Conservation (phyloP, 805 yeast species). For the Clavispora phyllophila region DNA sequence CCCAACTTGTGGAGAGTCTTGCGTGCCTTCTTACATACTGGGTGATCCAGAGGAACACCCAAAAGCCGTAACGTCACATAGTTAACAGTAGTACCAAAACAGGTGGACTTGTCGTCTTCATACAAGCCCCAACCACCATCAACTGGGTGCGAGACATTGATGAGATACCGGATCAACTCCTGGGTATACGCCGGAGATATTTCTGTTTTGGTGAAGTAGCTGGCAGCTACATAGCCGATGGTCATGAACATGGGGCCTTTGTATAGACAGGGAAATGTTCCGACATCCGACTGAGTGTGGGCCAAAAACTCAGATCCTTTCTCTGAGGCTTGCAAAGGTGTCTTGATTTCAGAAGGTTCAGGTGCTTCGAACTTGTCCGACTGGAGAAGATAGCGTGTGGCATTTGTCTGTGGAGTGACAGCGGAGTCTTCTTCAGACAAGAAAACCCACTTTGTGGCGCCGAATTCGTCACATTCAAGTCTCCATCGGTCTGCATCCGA, state of each 20-base stretch:
- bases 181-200: constrained; percentile 60
- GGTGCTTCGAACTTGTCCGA: constrained; percentile 34
- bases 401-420: constrained; percentile 47
- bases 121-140: constrained; percentile 99
- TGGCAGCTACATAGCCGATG: constrained; percentile 76
- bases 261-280: constrained; percentile 86
- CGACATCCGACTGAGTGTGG: constrained; percentile 66
- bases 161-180: constrained; percentile 80
- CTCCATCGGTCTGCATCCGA: constrained; percentile 79
- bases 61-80: constrained; percentile 76
- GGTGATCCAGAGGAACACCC: constrained; percentile 71
- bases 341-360: constrained; percentile 33
- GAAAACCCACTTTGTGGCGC: constrained; percentile 81
- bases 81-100: constrained; percentile 88
- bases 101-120: constrained; percentile 86
- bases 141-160: constrained; percentile 92
- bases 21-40: constrained; percentile 74
- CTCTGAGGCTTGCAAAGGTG: constrained; percentile 57
- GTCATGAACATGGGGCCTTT: constrained; percentile 98
- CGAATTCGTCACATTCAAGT: constrained; percentile 60
- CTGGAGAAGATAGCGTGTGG: constrained; percentile 52
- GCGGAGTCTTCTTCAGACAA: constrained; percentile 33
- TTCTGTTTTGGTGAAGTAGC: constrained; percentile 61
- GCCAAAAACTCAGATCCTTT: constrained; percentile 72
- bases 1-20: constrained; percentile 66